phyloP scores from a whole-genome alignment of 2,329 filamentous ascomycete genomes.

The Fusarium dlaminii region DNA sequence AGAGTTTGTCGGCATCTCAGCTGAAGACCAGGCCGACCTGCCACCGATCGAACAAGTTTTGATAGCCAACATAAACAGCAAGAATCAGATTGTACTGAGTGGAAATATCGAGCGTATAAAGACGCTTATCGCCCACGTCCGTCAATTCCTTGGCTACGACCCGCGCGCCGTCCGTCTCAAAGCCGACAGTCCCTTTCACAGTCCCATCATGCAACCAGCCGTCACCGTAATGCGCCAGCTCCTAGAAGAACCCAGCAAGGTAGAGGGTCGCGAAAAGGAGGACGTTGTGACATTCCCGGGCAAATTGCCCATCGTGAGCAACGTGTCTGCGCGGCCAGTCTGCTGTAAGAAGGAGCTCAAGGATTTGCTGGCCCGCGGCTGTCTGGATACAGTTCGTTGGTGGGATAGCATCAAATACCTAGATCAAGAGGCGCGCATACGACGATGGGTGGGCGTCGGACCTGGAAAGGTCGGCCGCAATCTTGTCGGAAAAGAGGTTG shows the following conservation, averaged over 20 bases:
- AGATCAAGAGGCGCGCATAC: constrained; percentile 82
- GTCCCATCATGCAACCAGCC: constrained; percentile 89
- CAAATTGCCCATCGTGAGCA: constrained; percentile 81
- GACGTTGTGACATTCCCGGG: constrained; percentile 81
- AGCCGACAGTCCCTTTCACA: constrained; percentile 90
- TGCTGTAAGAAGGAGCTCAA: constrained; percentile 77
- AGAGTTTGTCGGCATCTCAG: constrained; percentile 78
- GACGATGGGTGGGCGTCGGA: constrained; percentile 90
- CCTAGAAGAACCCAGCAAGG: constrained; percentile 67
- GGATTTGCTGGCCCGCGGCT: constrained; percentile 80
- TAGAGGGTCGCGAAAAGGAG: constrained; percentile 61
- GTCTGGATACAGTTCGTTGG: constrained; percentile 93
- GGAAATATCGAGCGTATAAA: constrained; percentile 86
- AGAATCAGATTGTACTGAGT: constrained; percentile 94
- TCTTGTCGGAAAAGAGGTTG: constrained; percentile 93
- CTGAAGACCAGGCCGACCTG: constrained; percentile 72
- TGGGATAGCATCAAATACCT: constrained; percentile 93
- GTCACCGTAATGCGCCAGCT: constrained; percentile 76
- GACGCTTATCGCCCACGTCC: constrained; percentile 82
- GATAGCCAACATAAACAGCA: constrained; percentile 94
- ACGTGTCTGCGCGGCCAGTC: constrained; percentile 85
- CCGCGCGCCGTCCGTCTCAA: constrained; percentile 87
- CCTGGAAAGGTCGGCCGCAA: constrained; percentile 94
- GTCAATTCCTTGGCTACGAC: constrained; percentile 91
- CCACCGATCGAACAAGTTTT: constrained; percentile 86